Conservation (phyloP, 164 flowering plant species). For the Magnolia officinalis region DNA sequence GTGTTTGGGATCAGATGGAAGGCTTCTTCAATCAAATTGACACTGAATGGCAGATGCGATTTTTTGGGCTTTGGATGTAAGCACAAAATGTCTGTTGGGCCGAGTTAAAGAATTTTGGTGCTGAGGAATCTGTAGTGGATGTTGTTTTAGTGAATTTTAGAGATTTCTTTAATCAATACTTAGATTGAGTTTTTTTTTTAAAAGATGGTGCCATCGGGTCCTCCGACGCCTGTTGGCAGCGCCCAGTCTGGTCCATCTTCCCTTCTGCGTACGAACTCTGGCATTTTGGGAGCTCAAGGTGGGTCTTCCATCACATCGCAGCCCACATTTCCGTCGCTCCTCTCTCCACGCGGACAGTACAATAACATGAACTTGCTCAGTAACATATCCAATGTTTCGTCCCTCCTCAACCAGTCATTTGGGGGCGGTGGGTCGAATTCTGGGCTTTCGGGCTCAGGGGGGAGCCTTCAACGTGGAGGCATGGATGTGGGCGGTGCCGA, state of each 20-base stretch:
- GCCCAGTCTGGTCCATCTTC: slow-evolving; percentile 32
- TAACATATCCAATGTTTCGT: slow-evolving; percentile 58
- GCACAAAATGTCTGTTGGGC: slow-evolving; percentile 10
- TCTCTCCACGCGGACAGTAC: slow-evolving; percentile 66
- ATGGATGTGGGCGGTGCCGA: slow-evolving; percentile 62
- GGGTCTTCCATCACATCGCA: slow-evolving; percentile 59
- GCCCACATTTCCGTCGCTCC: slow-evolving; percentile 53
- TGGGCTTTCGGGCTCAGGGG: slow-evolving; percentile 59
- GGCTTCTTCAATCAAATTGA: slow-evolving; percentile 3
- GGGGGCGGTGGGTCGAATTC: slow-evolving; percentile 64
- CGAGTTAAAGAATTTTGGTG: slow-evolving; percentile 11
- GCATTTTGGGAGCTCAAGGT: slow-evolving; percentile 64
- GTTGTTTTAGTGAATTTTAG: slow-evolving; percentile 9
- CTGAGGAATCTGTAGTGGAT: slow-evolving; percentile 1
- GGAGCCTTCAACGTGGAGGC: slow-evolving; percentile 52
- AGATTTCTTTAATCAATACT: not conserved
- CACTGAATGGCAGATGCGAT: slow-evolving; percentile 19
- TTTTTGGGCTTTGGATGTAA: slow-evolving; percentile 9
- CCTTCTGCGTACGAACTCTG: slow-evolving; percentile 41
- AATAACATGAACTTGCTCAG: slow-evolving; percentile 64
- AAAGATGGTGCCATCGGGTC: slow-evolving; percentile 42
- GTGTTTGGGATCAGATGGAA: slow-evolving; percentile 23
- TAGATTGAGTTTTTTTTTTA: not conserved
- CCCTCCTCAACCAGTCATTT: slow-evolving; percentile 70
- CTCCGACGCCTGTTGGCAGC: slow-evolving; percentile 43